Evolutionary conservation across 2,329 filamentous ascomycete species (phyloP).

Genomic region (Alternaria burnsii): DNA sequence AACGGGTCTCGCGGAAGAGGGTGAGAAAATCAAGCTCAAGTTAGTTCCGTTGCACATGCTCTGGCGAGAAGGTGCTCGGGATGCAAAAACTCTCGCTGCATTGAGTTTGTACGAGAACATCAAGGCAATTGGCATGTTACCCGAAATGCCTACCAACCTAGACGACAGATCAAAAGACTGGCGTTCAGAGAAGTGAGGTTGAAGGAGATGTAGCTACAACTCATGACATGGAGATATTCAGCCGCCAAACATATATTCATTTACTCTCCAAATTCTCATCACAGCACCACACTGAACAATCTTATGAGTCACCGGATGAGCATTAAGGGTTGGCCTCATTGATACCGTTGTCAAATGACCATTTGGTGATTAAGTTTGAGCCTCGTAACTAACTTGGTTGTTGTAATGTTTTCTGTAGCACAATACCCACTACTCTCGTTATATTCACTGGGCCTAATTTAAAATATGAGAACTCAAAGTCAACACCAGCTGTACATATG

Average conservation of each 20-base stretch:
- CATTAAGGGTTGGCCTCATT: not conserved
- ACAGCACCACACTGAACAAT: not conserved
- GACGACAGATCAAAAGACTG: constrained; percentile 20
- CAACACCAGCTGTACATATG: not conserved
- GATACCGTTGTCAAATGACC: not conserved
- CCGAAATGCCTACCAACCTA: constrained; percentile 25
- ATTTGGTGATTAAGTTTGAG: not conserved
- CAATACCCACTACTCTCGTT: not conserved
- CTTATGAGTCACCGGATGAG: not conserved
- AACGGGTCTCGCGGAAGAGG: constrained; percentile 63
- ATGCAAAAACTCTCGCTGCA: constrained; percentile 65
- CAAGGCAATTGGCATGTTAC: constrained; percentile 56
- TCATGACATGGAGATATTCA: not conserved
- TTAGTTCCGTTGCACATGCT: constrained; percentile 60
- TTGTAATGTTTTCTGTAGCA: not conserved
- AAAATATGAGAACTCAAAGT: not conserved
- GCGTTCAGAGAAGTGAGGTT: not conserved
- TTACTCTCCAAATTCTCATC: not conserved
- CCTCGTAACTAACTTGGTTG: not conserved
- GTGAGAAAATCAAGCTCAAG: constrained; percentile 68
- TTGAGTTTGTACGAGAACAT: constrained; percentile 65
- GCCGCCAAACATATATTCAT: not conserved
- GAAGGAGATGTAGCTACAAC: not conserved
- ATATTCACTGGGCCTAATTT: not conserved
- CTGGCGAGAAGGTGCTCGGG: constrained; percentile 64